A percentile compares a stretch with the other conserved stretches of the same genome.
phyloP scores from a whole-genome alignment of 2,329 filamentous ascomycete genomes.

The Pseudogymnoascus sp. region DNA sequence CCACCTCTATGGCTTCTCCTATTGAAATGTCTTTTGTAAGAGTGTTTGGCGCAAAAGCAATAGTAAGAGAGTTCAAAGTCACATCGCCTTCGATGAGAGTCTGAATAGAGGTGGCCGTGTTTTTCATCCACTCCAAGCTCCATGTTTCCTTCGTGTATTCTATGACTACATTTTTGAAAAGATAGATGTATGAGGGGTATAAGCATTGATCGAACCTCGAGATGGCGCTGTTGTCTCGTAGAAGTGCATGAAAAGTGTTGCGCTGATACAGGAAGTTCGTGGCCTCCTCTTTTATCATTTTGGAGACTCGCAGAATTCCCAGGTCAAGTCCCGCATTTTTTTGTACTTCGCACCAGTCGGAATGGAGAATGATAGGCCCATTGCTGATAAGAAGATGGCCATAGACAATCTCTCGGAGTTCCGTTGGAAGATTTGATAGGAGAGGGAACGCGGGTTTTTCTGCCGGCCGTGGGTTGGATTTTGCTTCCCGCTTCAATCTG shows the following conservation, averaged over 20 bases:
- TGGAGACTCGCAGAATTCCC: conserved; percentile 18
- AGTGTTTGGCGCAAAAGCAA: conserved; percentile 16
- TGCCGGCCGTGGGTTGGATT: background rate
- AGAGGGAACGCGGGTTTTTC: background rate
- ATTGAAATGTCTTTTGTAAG: conserved; percentile 12
- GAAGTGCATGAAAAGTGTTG: conserved; percentile 20
- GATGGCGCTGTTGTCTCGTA: conserved; percentile 11
- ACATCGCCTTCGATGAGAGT: conserved; percentile 14
- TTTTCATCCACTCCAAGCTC: conserved; percentile 15
- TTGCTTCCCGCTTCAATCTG: background rate
- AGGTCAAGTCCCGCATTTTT: conserved; percentile 10
- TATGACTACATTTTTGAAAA: conserved; percentile 19
- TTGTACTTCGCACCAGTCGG: conserved; percentile 18
- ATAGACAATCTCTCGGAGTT: conserved; percentile 22
- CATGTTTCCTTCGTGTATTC: conserved; percentile 16
- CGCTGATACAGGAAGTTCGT: conserved; percentile 19
- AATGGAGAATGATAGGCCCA: conserved; percentile 19
- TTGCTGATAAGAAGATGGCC: conserved; percentile 15
- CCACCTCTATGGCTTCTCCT: conserved; percentile 12
- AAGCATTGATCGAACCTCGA: conserved; percentile 7
- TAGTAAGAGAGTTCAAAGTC: conserved; percentile 17
- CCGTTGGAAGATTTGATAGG: conserved; percentile 13
- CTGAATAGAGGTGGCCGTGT: conserved; percentile 13
- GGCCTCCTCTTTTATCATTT: conserved; percentile 19
- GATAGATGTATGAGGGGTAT: conserved; percentile 8